phyloP scores from a whole-genome alignment of 441 rosid species.

The Melastoma candidum region DNA sequence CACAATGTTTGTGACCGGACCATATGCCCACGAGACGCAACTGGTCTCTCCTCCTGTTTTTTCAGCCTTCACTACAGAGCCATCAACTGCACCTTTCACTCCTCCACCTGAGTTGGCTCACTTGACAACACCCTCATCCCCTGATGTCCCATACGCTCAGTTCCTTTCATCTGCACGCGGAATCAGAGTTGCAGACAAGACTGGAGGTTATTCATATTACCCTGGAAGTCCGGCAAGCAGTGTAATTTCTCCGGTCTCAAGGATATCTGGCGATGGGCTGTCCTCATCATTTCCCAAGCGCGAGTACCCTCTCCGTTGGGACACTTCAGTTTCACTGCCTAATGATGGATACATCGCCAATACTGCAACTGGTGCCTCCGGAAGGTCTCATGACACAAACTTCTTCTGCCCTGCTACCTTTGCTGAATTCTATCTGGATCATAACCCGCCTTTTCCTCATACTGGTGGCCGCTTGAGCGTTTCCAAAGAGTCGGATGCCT shows the following conservation, averaged over 20 bases:
- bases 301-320: constrained; percentile 58
- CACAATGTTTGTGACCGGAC: constrained; percentile 85
- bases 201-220: constrained; percentile 46
- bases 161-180: constrained; percentile 68
- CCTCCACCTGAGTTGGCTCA: constrained; percentile 98
- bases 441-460: constrained; percentile 72
- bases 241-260: constrained; percentile 68
- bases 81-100: constrained; percentile 94
- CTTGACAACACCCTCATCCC: constrained; percentile 91
- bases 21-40: constrained; percentile 88
- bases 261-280: constrained; percentile 51
- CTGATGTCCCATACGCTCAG: constrained; percentile 94
- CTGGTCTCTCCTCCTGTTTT: constrained; percentile 97
- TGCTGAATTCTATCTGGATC: constrained; percentile 82
- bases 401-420: constrained; percentile 98
- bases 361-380: constrained; percentile 30
- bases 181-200: constrained; percentile 44
- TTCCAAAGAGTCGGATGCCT: constrained; percentile 86
- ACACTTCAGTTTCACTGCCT: constrained; percentile 60
- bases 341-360: constrained; percentile 21
- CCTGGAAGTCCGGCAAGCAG: constrained; percentile 85
- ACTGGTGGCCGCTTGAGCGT: constrained; percentile 90
- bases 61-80: constrained; percentile 90
- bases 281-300: constrained; percentile 71
- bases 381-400: constrained; percentile 68